Base-by-base conservation (phyloP, 2,329 filamentous ascomycete genomes). In the Fusarium citri region DNA sequence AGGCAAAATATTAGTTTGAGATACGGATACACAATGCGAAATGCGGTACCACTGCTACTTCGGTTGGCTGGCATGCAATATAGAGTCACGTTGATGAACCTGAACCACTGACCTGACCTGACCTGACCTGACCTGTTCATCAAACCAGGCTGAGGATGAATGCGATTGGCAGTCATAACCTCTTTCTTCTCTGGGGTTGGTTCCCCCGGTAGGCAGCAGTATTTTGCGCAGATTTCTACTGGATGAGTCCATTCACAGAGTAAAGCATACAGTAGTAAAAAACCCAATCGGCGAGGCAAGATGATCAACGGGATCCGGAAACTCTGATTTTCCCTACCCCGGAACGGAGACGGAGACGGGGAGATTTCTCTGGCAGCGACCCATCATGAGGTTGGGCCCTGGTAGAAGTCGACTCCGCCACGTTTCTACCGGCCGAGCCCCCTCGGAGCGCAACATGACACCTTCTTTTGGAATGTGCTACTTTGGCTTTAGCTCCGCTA, bases 361-460 rank as follows among this genome's bases (percentile, higher is more conserved):
- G 59, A 64, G 59, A 64, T 40, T 64, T 51, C 37, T 28, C 16
- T 51, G 49, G 49, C 20, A 51, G 18, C 15, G 18, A 25, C 22
- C 48, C 48, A n/a, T 26, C 7, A 26, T 26, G 15, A 46, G 43
- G 22, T 28, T 20, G 25, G 23, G 25, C 15, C 45, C 23, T 28
- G 43, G 22, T 25, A 26, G 25, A 46, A 25, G 12, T 34, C 49
- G n/a, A 61, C 71, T 73, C 71, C 71, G 71, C 71, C 68, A 73
- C 71, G 67, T 69, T 69, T 71, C 64, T 49, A 34, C 64, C 63
- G 48, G 63, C 68, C 66, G 63, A 72, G 47, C 66, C 62, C 57
- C 40, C 20, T 31, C 40, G 22, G 50, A 65, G 55, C 66, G 66
- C 65, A 45, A n/a, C 55, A 66, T 66, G 51, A 18, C 34, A 69